These are phyloP conservation scores for Phoenix roebelenii DNA, from an alignment of 176 grass and related monocot genomes.

Conservation along the genomic window DNA sequence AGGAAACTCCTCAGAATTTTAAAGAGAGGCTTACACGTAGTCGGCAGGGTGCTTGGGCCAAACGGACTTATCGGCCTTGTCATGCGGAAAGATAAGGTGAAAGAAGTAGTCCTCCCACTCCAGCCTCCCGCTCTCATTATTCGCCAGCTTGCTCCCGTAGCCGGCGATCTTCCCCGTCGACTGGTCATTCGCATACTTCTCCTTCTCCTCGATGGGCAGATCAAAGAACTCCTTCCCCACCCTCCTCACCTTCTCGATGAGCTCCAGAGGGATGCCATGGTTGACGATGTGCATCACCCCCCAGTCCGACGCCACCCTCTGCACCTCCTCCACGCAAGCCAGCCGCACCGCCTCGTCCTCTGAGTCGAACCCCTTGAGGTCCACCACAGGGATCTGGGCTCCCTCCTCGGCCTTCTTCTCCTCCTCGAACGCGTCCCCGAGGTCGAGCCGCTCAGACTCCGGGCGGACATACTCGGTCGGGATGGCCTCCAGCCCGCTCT, in stretches of 20 bases:
- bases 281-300: constrained; percentile 84
- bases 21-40: constrained; percentile 31
- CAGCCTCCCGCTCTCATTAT: constrained; percentile 39
- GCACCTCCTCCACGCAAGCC: constrained; percentile 44
- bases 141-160: constrained; percentile 65
- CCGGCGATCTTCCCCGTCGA: constrained; percentile 33
- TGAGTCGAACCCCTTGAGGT: constrained; percentile 36
- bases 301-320: constrained; percentile 60
- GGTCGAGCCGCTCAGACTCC: constrained; percentile 46
- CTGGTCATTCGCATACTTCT: constrained; percentile 77
- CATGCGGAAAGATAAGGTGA: constrained; percentile 60
- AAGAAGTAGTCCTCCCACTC: constrained; percentile 98
- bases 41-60: constrained; percentile 52
- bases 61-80: constrained; percentile 26
- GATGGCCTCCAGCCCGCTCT: constrained; percentile 36
- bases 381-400: constrained; percentile 56
- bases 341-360: not conserved
- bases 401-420: constrained; percentile 5
- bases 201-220: constrained; percentile 50
- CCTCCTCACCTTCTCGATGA: constrained; percentile 35
- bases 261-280: constrained; percentile 42
- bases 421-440: constrained; percentile 70
- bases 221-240: constrained; percentile 60
- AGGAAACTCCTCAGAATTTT: not conserved
- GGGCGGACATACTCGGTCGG: constrained; percentile 73